phyloP scores from a whole-genome alignment of 371 early-diverging fungal species.

The Nematocida homosporus region DNA sequence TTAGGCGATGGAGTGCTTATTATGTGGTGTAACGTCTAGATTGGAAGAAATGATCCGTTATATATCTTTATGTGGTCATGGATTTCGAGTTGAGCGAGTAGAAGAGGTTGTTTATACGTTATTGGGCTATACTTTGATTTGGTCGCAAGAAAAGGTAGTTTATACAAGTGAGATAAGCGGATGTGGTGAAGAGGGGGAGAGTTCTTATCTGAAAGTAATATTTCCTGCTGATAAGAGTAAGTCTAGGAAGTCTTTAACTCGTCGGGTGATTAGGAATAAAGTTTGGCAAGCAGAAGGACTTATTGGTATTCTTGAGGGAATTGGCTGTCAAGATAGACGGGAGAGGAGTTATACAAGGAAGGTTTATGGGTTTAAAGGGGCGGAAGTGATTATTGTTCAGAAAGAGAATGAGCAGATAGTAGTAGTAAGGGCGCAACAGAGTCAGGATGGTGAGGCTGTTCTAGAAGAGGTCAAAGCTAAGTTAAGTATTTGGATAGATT shows the following conservation, averaged over 20 bases:
- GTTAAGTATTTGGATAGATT: slow-evolving; percentile 33
- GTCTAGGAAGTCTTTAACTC: slow-evolving; percentile 3
- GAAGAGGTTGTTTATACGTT: slow-evolving; percentile 3
- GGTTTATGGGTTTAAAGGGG: slow-evolving; percentile 25
- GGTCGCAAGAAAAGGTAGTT: slow-evolving; percentile 6
- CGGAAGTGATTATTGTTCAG: neutral
- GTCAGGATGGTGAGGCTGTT: neutral
- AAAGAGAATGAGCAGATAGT: slow-evolving; percentile 23
- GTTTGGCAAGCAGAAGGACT: neutral
- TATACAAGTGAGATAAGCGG: neutral
- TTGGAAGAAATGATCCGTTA: slow-evolving; percentile 8
- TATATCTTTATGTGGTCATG: neutral
- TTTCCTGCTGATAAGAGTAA: slow-evolving; percentile 51
- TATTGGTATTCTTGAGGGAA: neutral
- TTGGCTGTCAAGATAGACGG: slow-evolving; percentile 2
- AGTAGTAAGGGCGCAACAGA: neutral
- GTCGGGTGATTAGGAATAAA: neutral
- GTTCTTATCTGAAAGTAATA: slow-evolving; percentile 1
- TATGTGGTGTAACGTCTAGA: slow-evolving; percentile 10
- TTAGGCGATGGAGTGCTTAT: slow-evolving; percentile 31
- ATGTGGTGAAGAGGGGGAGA: neutral
- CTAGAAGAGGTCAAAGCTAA: slow-evolving; percentile 37
- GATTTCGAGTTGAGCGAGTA: neutral
- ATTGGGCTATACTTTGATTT: neutral
- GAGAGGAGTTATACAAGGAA: slow-evolving; percentile 5